Evolutionary conservation across 495 filamentous ascomycete genomes (phyloP).

Genomic region (Penicillium verhagenii): DNA sequence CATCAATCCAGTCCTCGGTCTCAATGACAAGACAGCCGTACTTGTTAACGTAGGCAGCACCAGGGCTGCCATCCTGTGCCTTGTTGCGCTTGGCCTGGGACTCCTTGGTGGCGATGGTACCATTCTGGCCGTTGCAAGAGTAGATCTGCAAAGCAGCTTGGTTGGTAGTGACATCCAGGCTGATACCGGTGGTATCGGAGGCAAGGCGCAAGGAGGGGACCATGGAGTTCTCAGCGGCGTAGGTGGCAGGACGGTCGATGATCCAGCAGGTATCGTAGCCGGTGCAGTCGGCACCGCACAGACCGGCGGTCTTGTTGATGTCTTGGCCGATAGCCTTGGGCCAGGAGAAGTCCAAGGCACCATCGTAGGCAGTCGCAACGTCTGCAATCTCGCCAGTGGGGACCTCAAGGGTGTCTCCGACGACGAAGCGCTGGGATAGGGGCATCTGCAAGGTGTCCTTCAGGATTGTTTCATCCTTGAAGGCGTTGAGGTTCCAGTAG

Average conservation of each 20-base stretch:
- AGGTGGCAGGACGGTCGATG: constrained; percentile 62
- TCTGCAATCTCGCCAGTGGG: constrained; percentile 72
- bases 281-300: constrained; percentile 71
- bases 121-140: constrained; percentile 70
- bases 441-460: constrained; percentile 76
- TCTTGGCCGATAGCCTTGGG: constrained; percentile 73
- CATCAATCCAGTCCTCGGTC: constrained; percentile 70
- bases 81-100: constrained; percentile 53
- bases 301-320: constrained; percentile 57
- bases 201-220: constrained; percentile 60
- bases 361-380: constrained; percentile 55
- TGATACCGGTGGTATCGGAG: constrained; percentile 63
- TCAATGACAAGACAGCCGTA: constrained; percentile 73
- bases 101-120: constrained; percentile 53
- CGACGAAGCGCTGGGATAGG: constrained; percentile 66
- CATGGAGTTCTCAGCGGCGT: constrained; percentile 60
- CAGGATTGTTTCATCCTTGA: constrained; percentile 63
- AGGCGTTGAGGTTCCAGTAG: constrained; percentile 90
- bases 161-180: constrained; percentile 69
- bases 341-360: constrained; percentile 72
- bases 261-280: constrained; percentile 78
- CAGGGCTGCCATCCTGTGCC: constrained; percentile 34
- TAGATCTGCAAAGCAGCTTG: constrained; percentile 80
- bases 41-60: constrained; percentile 48
- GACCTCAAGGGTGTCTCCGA: constrained; percentile 72